phyloP scores from a whole-genome alignment of 1,139 yeast genomes.

The Meyerozyma elateridarum region DNA sequence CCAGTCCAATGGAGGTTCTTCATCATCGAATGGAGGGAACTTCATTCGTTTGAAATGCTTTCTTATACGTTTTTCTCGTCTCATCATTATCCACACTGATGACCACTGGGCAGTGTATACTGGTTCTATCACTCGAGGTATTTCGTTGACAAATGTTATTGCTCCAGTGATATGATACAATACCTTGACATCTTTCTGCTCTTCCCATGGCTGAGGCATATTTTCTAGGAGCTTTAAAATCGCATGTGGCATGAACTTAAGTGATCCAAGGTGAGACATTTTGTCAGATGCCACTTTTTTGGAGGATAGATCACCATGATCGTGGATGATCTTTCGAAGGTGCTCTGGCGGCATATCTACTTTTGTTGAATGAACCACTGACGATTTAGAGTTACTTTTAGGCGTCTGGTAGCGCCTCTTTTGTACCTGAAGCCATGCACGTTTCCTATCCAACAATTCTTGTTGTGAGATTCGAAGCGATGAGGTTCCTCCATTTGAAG shows the following conservation, averaged over 20 bases:
- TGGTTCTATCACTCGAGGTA: conserved; percentile 89
- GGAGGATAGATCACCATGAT: conserved; percentile 83
- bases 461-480: conserved; percentile 9
- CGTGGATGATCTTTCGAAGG: conserved; percentile 74
- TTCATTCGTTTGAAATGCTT: conserved; percentile 86
- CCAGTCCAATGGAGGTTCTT: conserved; percentile 89
- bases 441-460: conserved; percentile 40
- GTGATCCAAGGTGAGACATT: conserved; percentile 82
- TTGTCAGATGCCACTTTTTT: conserved; percentile 82
- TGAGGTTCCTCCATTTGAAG: conserved; percentile 13
- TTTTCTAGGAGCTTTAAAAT: conserved; percentile 82
- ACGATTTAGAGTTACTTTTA: conserved; percentile 20
- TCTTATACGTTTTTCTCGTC: conserved; percentile 89
- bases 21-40: conserved; percentile 96
- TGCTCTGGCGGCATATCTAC: conserved; percentile 95
- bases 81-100: conserved; percentile 85
- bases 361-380: conserved; percentile 55
- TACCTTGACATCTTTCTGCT: conserved; percentile 77
- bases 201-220: conserved; percentile 99
- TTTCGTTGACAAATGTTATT: conserved; percentile 89
- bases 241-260: conserved; percentile 96
- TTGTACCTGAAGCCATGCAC: conserved; percentile 65
- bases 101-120: conserved; percentile 96
- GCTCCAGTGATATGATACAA: conserved; percentile 91
- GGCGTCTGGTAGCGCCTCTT: conserved; percentile 40